Base-by-base conservation (phyloP, 23 red algal species). In the Agarophyton chilense region DNA sequence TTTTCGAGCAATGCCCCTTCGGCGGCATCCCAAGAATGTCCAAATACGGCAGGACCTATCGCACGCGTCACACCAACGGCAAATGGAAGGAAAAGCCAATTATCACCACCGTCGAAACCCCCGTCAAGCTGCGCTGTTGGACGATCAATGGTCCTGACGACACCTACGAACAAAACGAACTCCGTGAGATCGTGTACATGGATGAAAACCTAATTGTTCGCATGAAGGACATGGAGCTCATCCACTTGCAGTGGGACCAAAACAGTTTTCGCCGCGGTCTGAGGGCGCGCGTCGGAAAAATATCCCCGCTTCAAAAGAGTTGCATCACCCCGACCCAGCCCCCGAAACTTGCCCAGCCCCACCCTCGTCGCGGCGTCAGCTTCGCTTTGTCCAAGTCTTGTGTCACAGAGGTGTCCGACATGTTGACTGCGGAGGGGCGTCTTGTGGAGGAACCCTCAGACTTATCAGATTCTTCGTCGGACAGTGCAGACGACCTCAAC, bases 71-170 rank as follows among this genome's bases (percentile, higher is more conserved):
- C 19, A 3, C 68, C 32, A 47, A 45, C 1, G 68, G 68, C 10
- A 28, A 25, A 0, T 74, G 68, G 68, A 13, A 21, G 0, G 68
- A 74, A 33, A 74, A 16, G 41, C 68, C 68, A 24, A 24, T 43
- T 9, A 38, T 74, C 68, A 74, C 68, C 13, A 43, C 38, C 41
- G 21, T 74, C 4, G 40, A 74, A 43, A 74, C n/a, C 68, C 68
- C 68, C 68, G 5, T 28, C 40, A 22, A 9, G 41, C 68, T 74
- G 5, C 40, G 68, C n/a, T 49, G 38, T 10, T 74, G 68, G 68
- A 16, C 68, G 12, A 74, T 74, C 68, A 74, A 47, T 33, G 68
- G 68, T 10, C 68, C 68, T 24, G 68, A 74, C 29, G 68, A 74
- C 1, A 17, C 33, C 41, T 26, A 18, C 68, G 68, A 74, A 19